phyloP scores from a whole-genome alignment of 2,329 filamentous ascomycete species.

The Lasiodiplodia gonubiensis region DNA sequence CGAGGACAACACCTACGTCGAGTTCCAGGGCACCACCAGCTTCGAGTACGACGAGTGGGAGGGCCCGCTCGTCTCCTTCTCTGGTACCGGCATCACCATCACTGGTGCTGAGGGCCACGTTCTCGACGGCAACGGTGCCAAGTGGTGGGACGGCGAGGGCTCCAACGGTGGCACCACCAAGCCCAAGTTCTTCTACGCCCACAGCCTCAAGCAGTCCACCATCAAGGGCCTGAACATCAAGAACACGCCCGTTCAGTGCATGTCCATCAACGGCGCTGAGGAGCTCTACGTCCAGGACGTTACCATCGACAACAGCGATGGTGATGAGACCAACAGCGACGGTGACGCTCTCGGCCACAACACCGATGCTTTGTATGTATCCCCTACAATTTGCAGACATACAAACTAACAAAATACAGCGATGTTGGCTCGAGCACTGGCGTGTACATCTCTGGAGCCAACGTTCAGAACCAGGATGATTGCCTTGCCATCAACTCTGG shows the following conservation, averaged over 20 bases:
- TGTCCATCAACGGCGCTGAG: constrained; percentile 51
- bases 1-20: constrained; percentile 59
- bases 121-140: constrained; percentile 62
- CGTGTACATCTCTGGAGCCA: constrained; percentile 58
- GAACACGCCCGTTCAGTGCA: constrained; percentile 59
- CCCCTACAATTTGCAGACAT: background rate
- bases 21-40: constrained; percentile 68
- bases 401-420: background rate
- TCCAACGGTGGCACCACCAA: constrained; percentile 53
- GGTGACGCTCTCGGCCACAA: constrained; percentile 42
- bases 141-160: constrained; percentile 59
- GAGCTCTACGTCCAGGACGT: constrained; percentile 54
- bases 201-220: constrained; percentile 56
- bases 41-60: constrained; percentile 71
- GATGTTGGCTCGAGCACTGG: constrained; percentile 58
- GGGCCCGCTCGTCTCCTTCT: constrained; percentile 67
- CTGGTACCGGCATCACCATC: constrained; percentile 59
- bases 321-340: constrained; percentile 47
- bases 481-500: constrained; percentile 66
- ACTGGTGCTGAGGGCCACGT: constrained; percentile 61
- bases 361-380: constrained; percentile 58
- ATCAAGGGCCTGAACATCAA: constrained; percentile 55
- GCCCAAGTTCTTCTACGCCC: constrained; percentile 61
- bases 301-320: constrained; percentile 64
- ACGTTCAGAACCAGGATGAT: constrained; percentile 65